Base-by-base conservation (phyloP, 345 rosid genomes). In the Bruguiera gymnorhiza region DNA sequence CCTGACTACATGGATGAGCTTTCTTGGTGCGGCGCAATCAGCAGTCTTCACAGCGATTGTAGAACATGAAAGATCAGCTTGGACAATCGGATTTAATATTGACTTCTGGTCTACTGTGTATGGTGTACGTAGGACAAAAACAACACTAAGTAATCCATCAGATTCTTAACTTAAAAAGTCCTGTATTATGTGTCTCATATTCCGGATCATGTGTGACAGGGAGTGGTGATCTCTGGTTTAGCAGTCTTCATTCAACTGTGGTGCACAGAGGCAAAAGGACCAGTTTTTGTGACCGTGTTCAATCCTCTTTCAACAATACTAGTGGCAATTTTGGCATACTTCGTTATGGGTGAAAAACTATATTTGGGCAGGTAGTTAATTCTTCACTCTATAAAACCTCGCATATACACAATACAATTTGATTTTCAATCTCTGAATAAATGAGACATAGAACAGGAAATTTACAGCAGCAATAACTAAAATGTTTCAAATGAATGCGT, bases 241-340 rank as follows among this genome's bases (percentile, higher is more conserved):
- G 64, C 75, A 18, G 53, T 82, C 65, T 81, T 73, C 73, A 2
- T 79, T 50, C 88, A 84, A 66, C 70, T 85, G 7, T 83, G 89
- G 91, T 86, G 94, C 86, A 86, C 86, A 48, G 75, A 78, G 72
- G 73, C 59, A 63, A 86, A 75, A 70, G 94, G 84, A 27, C 86
- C 91, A 3, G 89, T 86, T 34, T 89, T 84, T 56, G 89, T 80
- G 21, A 81, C 94, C 77, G 78, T 86, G 85, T 86, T 89, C 76
- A 85, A 75, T 75, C 89, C 91, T 5, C 75, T 89, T 69, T 61
- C 83, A 5, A 83, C 94, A 1, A 76, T 88, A 54, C 52, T 83
- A 10, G 88, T 82, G 5, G 83, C 85, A 7, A 8, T 75, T 15
- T 55, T 85, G 8, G 86, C 94, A 18, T 88, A 85, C 77, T 82